phyloP scores from a whole-genome alignment of 257 asterid species.

The Lavandula angustifolia region DNA sequence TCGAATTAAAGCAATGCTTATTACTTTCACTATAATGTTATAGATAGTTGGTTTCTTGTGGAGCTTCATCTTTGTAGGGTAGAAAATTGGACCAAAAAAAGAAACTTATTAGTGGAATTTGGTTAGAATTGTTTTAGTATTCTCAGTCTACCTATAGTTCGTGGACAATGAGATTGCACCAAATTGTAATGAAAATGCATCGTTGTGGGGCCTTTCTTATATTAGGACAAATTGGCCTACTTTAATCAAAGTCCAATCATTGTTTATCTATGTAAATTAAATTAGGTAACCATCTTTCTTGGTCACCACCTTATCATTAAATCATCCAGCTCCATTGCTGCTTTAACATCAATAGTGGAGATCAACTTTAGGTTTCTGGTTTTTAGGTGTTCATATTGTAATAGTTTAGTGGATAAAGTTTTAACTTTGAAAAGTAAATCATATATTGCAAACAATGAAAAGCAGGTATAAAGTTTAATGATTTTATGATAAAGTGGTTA shows the following conservation, averaged over 20 bases:
- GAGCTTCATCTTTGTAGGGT: constrained; percentile 23
- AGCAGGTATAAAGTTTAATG: constrained; percentile 31
- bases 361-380: constrained; percentile 37
- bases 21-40: not conserved
- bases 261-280: constrained; percentile 40
- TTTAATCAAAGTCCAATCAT: constrained; percentile 51
- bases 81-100: constrained; percentile 26
- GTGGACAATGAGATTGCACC: constrained; percentile 51
- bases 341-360: constrained; percentile 43
- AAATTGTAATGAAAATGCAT: constrained; percentile 40
- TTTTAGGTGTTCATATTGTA: constrained; percentile 26
- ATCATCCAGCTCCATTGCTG: no score
- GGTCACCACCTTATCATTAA: constrained; percentile 22
- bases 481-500: constrained; percentile 26
- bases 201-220: constrained; percentile 47
- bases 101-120: not conserved
- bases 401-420: constrained; percentile 29
- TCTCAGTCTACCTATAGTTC: constrained; percentile 32
- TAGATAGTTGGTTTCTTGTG: constrained; percentile 7
- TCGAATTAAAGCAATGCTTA: constrained; percentile 5
- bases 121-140: constrained; percentile 29
- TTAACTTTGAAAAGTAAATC: constrained; percentile 28
- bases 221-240: constrained; percentile 40
- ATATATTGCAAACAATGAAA: constrained; percentile 5
- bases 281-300: constrained; percentile 55